Base-by-base conservation (phyloP, 2,329 filamentous ascomycete species). In the Pestalotiopsis sp. region DNA sequence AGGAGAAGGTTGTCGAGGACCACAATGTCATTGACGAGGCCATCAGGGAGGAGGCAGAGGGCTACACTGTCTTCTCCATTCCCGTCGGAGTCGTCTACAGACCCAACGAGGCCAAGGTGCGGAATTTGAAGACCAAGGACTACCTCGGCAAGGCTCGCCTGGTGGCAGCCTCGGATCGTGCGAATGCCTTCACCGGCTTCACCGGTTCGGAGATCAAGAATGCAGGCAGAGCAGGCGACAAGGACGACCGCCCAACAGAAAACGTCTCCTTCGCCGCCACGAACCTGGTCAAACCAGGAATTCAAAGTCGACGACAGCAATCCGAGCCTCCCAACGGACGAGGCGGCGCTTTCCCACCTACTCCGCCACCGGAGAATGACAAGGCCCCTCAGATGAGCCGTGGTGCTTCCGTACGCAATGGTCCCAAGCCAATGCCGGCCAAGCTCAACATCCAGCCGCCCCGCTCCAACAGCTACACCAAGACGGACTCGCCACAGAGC, bases 21-120 rank as follows among this genome's bases (percentile, higher is more conserved):
- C 96, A 99, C 82, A 93, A 97, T 78, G 96, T 99, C 72, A 99
- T 99, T 73, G 95, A 99, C 76, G 96, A 99, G 81, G 96, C 96
- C 4, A 98, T 99, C 73, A 86, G 89, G 66, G 96, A 98, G 79
- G 91, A 95, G 76, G 96, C 96, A 70, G 94, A 98, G 87, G 96
- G 95, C 61, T 99, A 99, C 78, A 98, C 96, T 0, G 96, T 99
- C 57, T 99, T 99, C 83, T 98, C 95, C 0, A 98, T 98, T 66
- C 96, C 96, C 0, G 95, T 98, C 13, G 96, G 96, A 27, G 93
- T 98, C 40, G 89, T 99, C 17, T 99, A 98, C 81, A 88, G 96
- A 69, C 96, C 96, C 25, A 98, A 98, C 78, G 95, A 97, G 76
- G 95, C 96, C 72, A 99, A 99, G 82, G 96, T 99, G 73, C 97